Evolutionary conservation across 352 stramenopile species (phyloP).

Genomic region (Blastocystis sp.): DNA sequence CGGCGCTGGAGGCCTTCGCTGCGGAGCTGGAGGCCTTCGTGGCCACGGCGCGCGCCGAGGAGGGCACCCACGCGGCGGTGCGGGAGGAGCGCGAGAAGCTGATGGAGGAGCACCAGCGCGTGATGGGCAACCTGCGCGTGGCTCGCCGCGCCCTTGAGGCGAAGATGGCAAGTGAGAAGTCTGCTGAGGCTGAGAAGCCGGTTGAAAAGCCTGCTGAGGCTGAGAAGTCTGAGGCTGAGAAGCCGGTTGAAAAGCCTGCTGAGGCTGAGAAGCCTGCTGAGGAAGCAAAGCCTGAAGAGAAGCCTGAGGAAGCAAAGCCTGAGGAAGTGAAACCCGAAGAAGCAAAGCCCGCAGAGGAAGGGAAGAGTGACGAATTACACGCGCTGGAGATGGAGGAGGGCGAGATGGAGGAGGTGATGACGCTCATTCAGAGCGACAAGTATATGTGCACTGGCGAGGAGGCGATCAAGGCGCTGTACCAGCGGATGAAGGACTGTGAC

Average conservation of each 20-base stretch:
- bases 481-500: conserved; percentile 8
- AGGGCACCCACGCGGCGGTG: not conserved
- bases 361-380: not conserved
- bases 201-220: not conserved
- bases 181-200: not conserved
- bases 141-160: not conserved
- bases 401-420: not conserved
- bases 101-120: not conserved
- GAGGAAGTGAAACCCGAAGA: too few relatives aligned
- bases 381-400: not conserved
- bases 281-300: not conserved
- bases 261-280: too few relatives aligned
- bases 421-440: conserved; percentile 15
- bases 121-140: not conserved
- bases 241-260: conserved; percentile 14
- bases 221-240: not conserved
- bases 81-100: not conserved
- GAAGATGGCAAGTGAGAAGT: conserved; percentile 1
- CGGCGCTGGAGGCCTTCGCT: not conserved
- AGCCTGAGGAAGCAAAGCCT: not conserved
- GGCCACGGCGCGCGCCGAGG: not conserved
- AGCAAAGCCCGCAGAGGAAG: too few relatives aligned
- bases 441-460: not conserved
- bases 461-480: not conserved
- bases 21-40: conserved; percentile 35